Evolutionary conservation across 2,329 filamentous ascomycete genomes (phyloP).

Genomic region (Zymoseptoria passerinii): DNA sequence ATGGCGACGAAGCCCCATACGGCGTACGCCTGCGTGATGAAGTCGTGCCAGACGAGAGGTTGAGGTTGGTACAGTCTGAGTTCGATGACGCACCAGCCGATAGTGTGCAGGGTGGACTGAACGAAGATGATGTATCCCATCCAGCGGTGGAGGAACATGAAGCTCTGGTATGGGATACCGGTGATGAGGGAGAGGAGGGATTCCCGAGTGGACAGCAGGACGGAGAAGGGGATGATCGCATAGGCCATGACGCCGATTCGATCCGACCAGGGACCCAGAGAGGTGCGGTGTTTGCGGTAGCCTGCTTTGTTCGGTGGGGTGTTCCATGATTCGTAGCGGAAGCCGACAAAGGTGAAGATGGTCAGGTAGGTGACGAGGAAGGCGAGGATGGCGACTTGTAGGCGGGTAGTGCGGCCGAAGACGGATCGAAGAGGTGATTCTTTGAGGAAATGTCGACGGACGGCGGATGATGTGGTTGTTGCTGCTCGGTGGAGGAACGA

Average conservation of each 20-base stretch:
- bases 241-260: conserved; percentile 63
- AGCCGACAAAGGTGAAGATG: conserved; percentile 43
- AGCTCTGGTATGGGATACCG: conserved; percentile 61
- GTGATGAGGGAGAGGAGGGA: conserved; percentile 62
- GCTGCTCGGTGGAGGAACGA: not conserved
- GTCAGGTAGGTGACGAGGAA: conserved; percentile 54
- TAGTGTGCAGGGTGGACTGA: conserved; percentile 59
- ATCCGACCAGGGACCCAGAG: conserved; percentile 59
- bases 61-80: conserved; percentile 61
- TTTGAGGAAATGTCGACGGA: conserved; percentile 50
- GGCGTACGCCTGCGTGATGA: conserved; percentile 58
- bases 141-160: conserved; percentile 72
- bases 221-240: conserved; percentile 61
- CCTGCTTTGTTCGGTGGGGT: conserved; percentile 52
- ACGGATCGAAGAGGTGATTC: conserved; percentile 45
- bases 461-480: not conserved
- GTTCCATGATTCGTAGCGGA: conserved; percentile 59
- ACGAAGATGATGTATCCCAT: conserved; percentile 62
- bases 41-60: conserved; percentile 48
- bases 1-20: conserved; percentile 65
- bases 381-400: conserved; percentile 56
- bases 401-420: conserved; percentile 59
- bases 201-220: conserved; percentile 58
- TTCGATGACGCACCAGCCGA: conserved; percentile 62
- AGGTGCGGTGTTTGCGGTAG: conserved; percentile 54